Percentiles rank a stretch among this genome's conserved stretches.
Evolutionary conservation across 2,329 filamentous ascomycete species (phyloP).

Genomic region (Penicillium sp.): DNA sequence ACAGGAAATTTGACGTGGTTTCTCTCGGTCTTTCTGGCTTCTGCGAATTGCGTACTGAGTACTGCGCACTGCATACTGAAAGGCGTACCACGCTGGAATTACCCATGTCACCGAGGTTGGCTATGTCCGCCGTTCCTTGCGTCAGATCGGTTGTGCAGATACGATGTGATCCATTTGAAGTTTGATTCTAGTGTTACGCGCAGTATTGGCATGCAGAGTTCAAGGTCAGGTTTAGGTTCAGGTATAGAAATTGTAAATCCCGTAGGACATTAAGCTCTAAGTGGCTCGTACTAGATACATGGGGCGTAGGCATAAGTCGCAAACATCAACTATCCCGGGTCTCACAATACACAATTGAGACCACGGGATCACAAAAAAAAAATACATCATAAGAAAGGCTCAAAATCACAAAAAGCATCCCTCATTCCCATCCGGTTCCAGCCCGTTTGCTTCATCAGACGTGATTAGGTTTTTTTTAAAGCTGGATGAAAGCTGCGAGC

Average conservation of each 20-base stretch:
- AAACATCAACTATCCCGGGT: neutral
- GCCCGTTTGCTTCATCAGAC: slow-evolving; percentile 22
- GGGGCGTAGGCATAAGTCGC: neutral
- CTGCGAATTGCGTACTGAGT: no score
- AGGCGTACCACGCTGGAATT: no score
- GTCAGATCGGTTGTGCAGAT: neutral
- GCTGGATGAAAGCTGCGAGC: slow-evolving; percentile 30
- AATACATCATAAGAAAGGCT: slow-evolving; percentile 2
- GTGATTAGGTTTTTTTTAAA: slow-evolving; percentile 24
- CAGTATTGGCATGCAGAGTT: neutral
- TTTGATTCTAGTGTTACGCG: neutral
- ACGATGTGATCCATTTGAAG: neutral
- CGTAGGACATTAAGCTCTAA: neutral
- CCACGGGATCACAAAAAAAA: slow-evolving; percentile 7
- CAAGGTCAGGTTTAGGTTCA: neutral
- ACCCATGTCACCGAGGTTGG: neutral
- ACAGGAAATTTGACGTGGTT: no score
- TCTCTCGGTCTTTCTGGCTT: no score
- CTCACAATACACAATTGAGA: neutral
- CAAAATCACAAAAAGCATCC: slow-evolving; percentile 5
- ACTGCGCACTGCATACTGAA: no score
- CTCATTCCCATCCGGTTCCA: slow-evolving; percentile 22
- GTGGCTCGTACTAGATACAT: neutral
- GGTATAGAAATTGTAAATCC: neutral
- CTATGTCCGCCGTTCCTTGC: neutral